phyloP scores from a whole-genome alignment of 163 green algal genomes.

The Trebouxia gelatinosa region DNA sequence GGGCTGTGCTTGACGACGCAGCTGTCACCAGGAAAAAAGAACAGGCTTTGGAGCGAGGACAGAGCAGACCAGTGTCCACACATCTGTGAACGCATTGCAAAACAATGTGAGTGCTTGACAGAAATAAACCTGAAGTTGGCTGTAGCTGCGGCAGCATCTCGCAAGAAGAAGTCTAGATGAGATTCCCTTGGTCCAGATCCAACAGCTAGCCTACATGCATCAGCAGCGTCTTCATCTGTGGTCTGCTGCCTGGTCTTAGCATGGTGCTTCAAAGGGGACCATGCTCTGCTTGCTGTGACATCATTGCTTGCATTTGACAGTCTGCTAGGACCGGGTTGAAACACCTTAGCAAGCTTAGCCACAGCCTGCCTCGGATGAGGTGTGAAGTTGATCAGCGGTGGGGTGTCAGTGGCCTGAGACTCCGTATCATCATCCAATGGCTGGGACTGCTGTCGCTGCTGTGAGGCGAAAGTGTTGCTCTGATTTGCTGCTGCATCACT shows the following conservation, averaged over 20 bases:
- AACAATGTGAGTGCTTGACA: too few species aligned
- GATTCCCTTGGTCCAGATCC: conserved; percentile 2
- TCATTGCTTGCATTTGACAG: conserved; percentile 5
- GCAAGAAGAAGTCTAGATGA: conserved; percentile 21
- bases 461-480: too few species aligned
- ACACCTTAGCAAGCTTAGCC: conserved; percentile 19
- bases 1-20: too few species aligned
- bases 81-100: too few species aligned
- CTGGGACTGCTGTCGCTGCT: neutral
- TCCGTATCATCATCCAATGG: neutral
- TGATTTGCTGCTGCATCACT: conserved; percentile 10
- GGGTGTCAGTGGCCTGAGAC: neutral
- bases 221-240: neutral
- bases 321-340: conserved; percentile 12
- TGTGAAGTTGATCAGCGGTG: conserved; percentile 24
- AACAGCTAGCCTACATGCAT: neutral
- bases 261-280: conserved; percentile 14
- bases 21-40: too few species aligned
- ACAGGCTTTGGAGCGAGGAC: too few species aligned
- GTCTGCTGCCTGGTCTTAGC: neutral
- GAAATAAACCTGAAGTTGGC: conserved; percentile 23
- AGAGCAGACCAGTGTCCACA: too few species aligned
- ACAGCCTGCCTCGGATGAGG: neutral
- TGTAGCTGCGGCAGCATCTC: conserved; percentile 12
- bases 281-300: conserved; percentile 4